Evolutionary conservation across 495 filamentous ascomycete species (phyloP).

Genomic region (Daldinia bambusicola): DNA sequence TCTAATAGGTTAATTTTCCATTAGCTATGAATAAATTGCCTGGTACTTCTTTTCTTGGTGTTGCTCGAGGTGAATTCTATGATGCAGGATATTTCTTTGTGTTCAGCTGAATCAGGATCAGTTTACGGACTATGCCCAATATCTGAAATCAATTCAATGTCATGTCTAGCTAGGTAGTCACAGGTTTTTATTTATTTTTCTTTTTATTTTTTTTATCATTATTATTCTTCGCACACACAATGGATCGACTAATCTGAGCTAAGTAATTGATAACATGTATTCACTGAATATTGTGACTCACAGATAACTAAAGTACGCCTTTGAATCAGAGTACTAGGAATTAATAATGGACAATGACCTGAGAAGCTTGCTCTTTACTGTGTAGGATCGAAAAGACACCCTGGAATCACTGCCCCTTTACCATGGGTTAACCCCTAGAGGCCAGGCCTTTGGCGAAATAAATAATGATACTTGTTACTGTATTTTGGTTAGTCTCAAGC

Average conservation of each 20-base stretch:
- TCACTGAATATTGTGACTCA: not conserved
- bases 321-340: too few relatives aligned
- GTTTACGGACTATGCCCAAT: not conserved
- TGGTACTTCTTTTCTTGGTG: not conserved
- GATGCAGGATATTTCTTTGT: not conserved
- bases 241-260: not conserved
- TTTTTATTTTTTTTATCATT: not conserved
- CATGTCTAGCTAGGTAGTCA: not conserved
- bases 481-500: too few relatives aligned
- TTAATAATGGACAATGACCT: too few relatives aligned
- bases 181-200: not conserved
- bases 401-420: too few relatives aligned
- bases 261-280: not conserved
- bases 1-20: not conserved
- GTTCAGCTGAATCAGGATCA: not conserved
- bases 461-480: too few relatives aligned
- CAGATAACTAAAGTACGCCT: not conserved
- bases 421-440: too few relatives aligned
- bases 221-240: too few relatives aligned
- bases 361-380: too few relatives aligned
- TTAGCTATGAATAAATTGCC: too few relatives aligned
- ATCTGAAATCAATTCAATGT: not conserved
- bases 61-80: not conserved
- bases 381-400: too few relatives aligned
- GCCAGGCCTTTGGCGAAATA: too few relatives aligned